phyloP scores from a whole-genome alignment of 345 rosid species.

The Eutrema yunnanense region DNA sequence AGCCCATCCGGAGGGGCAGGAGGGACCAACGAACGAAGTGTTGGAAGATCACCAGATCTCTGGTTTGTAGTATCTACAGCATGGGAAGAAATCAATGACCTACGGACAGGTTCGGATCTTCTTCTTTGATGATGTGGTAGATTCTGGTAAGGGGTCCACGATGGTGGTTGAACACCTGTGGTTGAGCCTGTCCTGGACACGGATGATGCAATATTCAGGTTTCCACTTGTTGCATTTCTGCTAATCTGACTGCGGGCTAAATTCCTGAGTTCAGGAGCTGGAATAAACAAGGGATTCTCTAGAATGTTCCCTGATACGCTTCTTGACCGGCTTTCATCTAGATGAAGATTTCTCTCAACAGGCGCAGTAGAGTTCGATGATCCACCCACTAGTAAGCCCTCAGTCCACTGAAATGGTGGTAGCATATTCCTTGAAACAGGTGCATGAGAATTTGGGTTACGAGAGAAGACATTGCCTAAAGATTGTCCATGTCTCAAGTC shows the following conservation, averaged over 20 bases:
- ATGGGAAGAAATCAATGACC: conserved; percentile 57
- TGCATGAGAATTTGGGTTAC: conserved; percentile 35
- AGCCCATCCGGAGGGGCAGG: conserved; percentile 45
- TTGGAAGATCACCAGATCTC: conserved; percentile 26
- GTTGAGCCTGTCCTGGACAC: conserved; percentile 29
- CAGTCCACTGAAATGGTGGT: conserved; percentile 51
- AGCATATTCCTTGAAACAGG: conserved; percentile 41
- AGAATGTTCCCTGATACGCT: conserved; percentile 26
- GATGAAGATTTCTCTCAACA: conserved; percentile 36
- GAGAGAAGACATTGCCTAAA: conserved; percentile 34
- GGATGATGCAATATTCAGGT: conserved; percentile 36
- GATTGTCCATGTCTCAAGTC: conserved; percentile 37
- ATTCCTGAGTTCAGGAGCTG: conserved; percentile 47
- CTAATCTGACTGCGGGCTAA: conserved; percentile 33
- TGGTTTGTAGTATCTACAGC: conserved; percentile 37
- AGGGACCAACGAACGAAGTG: conserved; percentile 31
- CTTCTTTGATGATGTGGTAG: conserved; percentile 53
- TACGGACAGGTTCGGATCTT: conserved; percentile 66
- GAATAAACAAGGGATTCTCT: conserved; percentile 49
- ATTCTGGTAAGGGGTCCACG: conserved; percentile 44
- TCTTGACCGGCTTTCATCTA: conserved; percentile 45
- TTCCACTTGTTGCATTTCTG: conserved; percentile 29
- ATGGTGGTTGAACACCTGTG: conserved; percentile 39
- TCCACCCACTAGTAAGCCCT: conserved; percentile 41
- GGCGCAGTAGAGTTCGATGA: conserved; percentile 39